These are phyloP conservation scores for Haplosporangium gracile DNA, from an alignment of 192 early-diverging fungal genomes.

Conservation along the genomic window DNA sequence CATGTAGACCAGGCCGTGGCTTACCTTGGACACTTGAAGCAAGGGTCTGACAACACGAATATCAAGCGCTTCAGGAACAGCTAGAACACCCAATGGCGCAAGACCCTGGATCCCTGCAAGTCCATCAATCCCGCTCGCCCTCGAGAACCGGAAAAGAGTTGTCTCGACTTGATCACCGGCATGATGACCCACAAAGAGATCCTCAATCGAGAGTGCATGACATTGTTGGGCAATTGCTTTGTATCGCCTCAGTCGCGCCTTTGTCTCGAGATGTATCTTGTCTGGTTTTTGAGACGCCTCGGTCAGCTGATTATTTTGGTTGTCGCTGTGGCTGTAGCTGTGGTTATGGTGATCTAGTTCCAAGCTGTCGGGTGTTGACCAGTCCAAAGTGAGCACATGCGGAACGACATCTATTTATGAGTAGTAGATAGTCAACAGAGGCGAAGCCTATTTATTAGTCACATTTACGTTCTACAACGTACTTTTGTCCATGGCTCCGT, in stretches of 20 bases:
- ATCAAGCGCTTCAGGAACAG: slow-evolving; percentile 52
- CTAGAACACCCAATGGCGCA: slow-evolving; percentile 45
- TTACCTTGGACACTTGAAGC: slow-evolving; percentile 58
- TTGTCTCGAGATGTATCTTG: slow-evolving; percentile 51
- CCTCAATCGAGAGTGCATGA: slow-evolving; percentile 41
- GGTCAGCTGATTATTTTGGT: neutral
- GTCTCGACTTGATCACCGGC: slow-evolving; percentile 65
- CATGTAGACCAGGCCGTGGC: neutral
- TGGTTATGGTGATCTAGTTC: neutral
- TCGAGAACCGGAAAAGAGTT: slow-evolving; percentile 53
- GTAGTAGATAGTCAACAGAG: neutral
- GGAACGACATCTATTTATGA: slow-evolving; percentile 9
- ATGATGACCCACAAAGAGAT: slow-evolving; percentile 61
- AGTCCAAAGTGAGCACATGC: slow-evolving; percentile 21
- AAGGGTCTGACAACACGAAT: slow-evolving; percentile 58
- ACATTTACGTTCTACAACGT: neutral
- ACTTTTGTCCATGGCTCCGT: neutral
- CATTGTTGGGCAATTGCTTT: slow-evolving; percentile 56
- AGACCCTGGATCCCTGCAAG: slow-evolving; percentile 55
- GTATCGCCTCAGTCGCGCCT: slow-evolving; percentile 55
- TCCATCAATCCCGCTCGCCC: slow-evolving; percentile 62
- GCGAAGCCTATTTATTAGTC: neutral
- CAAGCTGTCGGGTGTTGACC: neutral
- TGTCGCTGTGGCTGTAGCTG: neutral
- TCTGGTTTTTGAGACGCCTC: slow-evolving; percentile 16